Evolutionary conservation across 768 basidiomycete species (phyloP).

Genomic region (Mycena latifolia): DNA sequence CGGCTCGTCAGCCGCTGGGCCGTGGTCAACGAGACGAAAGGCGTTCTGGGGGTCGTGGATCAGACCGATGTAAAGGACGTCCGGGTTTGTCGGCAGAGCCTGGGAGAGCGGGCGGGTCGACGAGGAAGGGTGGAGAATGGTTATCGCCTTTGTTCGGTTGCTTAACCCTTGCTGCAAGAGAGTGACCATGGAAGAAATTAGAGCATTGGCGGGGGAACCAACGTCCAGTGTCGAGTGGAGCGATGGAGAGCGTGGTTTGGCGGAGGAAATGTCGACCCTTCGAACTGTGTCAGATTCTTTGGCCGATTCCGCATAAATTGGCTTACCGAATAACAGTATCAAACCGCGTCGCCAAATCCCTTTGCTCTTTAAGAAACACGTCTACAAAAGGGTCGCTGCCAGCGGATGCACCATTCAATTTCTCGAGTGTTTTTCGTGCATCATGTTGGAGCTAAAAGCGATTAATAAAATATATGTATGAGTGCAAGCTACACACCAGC

Average conservation of each 20-base stretch:
- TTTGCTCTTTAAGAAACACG: conserved; percentile 80
- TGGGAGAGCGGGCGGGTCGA: conserved; percentile 62
- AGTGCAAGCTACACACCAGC: conserved; percentile 63
- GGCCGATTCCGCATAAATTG: conserved; percentile 18
- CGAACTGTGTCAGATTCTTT: neutral
- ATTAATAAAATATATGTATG: conserved; percentile 12
- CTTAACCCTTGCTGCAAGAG: conserved; percentile 77
- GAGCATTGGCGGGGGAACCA: conserved; percentile 69
- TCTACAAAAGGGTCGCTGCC: conserved; percentile 74
- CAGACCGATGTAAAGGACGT: conserved; percentile 77
- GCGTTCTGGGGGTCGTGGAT: conserved; percentile 80
- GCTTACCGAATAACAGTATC: conserved; percentile 77
- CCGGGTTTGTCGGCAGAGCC: conserved; percentile 62
- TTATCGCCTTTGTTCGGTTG: conserved; percentile 74
- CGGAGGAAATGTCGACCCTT: conserved; percentile 70
- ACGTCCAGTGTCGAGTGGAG: conserved; percentile 64
- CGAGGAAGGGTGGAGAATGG: conserved; percentile 68
- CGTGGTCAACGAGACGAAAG: conserved; percentile 91
- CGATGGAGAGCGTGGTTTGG: conserved; percentile 58
- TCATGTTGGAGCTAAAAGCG: conserved; percentile 75
- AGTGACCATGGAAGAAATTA: conserved; percentile 64
- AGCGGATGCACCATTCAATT: conserved; percentile 61
- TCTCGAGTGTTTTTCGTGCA: conserved; percentile 78
- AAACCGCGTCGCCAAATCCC: conserved; percentile 74
- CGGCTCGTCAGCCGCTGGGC: conserved; percentile 79